phyloP scores from a whole-genome alignment of 371 early-diverging fungal genomes.

The Batkoa obscura region DNA sequence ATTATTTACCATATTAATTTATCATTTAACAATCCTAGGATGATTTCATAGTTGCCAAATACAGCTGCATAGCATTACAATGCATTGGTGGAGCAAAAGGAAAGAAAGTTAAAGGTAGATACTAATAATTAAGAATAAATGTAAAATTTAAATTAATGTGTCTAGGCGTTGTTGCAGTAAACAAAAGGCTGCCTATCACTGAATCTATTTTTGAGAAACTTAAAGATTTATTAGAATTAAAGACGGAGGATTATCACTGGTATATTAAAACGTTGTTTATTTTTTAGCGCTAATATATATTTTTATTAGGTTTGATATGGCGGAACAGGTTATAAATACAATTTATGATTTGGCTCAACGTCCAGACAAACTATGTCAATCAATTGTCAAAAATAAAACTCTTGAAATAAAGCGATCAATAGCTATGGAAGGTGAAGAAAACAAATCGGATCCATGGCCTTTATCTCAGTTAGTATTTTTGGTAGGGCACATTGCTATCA shows the following conservation, averaged over 20 bases:
- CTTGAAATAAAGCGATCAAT: slow-evolving; percentile 5
- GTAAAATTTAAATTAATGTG: background rate
- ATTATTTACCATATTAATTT: background rate
- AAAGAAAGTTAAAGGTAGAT: slow-evolving; percentile 14
- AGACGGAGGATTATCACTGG: slow-evolving; percentile 42
- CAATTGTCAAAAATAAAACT: slow-evolving; percentile 21
- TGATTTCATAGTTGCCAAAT: slow-evolving; percentile 60
- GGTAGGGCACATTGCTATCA: slow-evolving; percentile 85
- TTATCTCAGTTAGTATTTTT: slow-evolving; percentile 74
- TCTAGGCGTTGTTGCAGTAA: slow-evolving; percentile 17
- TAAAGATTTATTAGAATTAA: slow-evolving; percentile 35
- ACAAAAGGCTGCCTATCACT: slow-evolving; percentile 43
- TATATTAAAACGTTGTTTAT: slow-evolving; percentile 10
- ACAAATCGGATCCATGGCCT: slow-evolving; percentile 30
- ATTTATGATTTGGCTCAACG: slow-evolving; percentile 72
- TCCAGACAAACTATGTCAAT: slow-evolving; percentile 59
- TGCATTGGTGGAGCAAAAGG: slow-evolving; percentile 30
- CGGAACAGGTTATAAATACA: slow-evolving; percentile 82
- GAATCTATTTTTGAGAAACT: slow-evolving; percentile 50
- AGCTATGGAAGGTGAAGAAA: too few species aligned
- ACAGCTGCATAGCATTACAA: slow-evolving; percentile 81
- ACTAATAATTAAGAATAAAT: background rate
- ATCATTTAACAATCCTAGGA: slow-evolving; percentile 11
- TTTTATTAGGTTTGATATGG: slow-evolving; percentile 52
- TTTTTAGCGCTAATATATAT: background rate